Evolutionary conservation across 352 stramenopile species (phyloP).

Genomic region (Phytophthora quininea): DNA sequence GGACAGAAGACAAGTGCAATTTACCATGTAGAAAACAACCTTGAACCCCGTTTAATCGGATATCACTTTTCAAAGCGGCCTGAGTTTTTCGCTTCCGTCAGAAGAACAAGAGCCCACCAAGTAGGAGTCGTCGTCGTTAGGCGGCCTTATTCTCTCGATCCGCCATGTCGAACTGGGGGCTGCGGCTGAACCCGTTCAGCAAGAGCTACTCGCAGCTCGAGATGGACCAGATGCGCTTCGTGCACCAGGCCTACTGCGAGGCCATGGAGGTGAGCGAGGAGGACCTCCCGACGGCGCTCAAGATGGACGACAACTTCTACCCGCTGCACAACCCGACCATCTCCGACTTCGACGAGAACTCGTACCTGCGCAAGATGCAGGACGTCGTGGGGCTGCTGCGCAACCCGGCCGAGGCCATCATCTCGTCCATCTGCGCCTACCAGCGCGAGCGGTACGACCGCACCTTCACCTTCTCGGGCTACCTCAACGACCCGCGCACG

Average conservation of each 20-base stretch:
- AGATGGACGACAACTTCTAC: constrained; percentile 88
- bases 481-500: constrained; percentile 84
- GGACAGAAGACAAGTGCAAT: background rate
- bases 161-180: constrained; percentile 80
- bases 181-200: constrained; percentile 82
- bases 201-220: constrained; percentile 87
- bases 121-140: constrained; percentile 20
- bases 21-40: background rate
- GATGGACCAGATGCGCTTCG: constrained; percentile 84
- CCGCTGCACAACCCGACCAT: constrained; percentile 74
- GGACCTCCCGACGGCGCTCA: constrained; percentile 80
- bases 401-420: constrained; percentile 84
- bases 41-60: background rate
- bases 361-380: constrained; percentile 90
- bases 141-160: background rate
- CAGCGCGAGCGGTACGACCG: constrained; percentile 81
- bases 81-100: constrained; percentile 24
- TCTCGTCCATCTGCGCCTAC: constrained; percentile 87
- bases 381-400: constrained; percentile 79
- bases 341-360: constrained; percentile 87
- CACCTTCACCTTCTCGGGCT: constrained; percentile 75
- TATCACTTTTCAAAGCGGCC: background rate
- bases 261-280: constrained; percentile 84
- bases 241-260: constrained; percentile 88
- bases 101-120: constrained; percentile 30